These are phyloP conservation scores for Thermochaetoides dissita DNA, from an alignment of 2,329 filamentous ascomycete species.

Conservation along the genomic window DNA sequence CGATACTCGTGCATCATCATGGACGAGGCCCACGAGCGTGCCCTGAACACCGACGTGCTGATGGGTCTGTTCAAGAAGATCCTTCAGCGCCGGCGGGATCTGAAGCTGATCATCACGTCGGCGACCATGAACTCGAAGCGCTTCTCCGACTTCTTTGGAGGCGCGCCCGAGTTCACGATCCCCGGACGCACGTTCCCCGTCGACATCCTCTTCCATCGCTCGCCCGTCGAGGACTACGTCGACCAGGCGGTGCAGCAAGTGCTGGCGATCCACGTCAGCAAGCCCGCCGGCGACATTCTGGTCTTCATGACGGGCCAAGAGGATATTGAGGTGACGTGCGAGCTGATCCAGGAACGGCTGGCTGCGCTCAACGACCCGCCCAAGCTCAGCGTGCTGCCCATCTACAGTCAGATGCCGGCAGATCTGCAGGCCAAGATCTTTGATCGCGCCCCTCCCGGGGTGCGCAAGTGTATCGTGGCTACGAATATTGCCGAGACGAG, in stretches of 20 bases:
- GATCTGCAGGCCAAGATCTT: constrained; percentile 98
- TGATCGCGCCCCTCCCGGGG: constrained; percentile 74
- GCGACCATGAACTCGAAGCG: constrained; percentile 97
- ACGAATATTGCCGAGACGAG: constrained; percentile 98
- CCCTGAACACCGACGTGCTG: constrained; percentile 88
- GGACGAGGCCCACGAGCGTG: constrained; percentile 97
- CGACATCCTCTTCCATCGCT: constrained; percentile 88
- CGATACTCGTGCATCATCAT: constrained; percentile 98
- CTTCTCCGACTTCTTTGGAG: constrained; percentile 91
- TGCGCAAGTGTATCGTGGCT: constrained; percentile 93
- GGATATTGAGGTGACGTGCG: constrained; percentile 94
- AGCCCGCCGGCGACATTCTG: constrained; percentile 82
- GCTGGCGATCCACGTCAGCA: constrained; percentile 87
- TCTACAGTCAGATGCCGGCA: constrained; percentile 99
- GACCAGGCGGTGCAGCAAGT: constrained; percentile 95
- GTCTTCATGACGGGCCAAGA: constrained; percentile 99
- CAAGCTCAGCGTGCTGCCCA: constrained; percentile 85
- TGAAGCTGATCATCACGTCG: constrained; percentile 95
- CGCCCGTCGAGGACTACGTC: constrained; percentile 93
- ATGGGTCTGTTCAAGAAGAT: constrained; percentile 99
- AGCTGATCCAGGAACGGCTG: constrained; percentile 75
- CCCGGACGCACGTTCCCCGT: constrained; percentile 94
- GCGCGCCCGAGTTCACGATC: constrained; percentile 91
- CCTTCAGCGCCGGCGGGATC: constrained; percentile 68
- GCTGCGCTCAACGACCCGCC: constrained; percentile 86